These are phyloP conservation scores for Polyrhizophydium stewartii DNA, from an alignment of 371 early-diverging fungal genomes.

Conservation along the genomic window DNA sequence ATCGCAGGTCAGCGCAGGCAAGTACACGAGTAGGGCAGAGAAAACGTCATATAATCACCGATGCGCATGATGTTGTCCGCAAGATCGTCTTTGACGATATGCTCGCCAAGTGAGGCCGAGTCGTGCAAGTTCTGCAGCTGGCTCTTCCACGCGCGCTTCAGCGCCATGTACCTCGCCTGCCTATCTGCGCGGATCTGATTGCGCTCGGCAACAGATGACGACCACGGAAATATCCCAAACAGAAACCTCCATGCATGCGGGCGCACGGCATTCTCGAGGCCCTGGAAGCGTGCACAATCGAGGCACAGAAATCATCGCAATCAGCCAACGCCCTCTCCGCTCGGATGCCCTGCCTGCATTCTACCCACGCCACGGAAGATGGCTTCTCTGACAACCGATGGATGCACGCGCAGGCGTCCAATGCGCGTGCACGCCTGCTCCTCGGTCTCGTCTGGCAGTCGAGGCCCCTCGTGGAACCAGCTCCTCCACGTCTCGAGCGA, in stretches of 20 bases:
- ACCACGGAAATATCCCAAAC: slow-evolving; percentile 79
- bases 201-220: slow-evolving; percentile 68
- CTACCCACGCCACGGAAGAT: slow-evolving; percentile 1
- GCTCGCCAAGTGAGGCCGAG: not conserved
- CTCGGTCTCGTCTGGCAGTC: not conserved
- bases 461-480: not conserved
- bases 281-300: slow-evolving; percentile 26
- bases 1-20: no score
- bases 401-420: not conserved
- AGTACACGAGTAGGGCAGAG: no score
- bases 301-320: not conserved
- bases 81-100: not conserved
- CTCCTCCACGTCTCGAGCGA: not conserved
- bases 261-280: slow-evolving; percentile 71
- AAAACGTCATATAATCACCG: not conserved
- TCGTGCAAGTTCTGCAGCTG: not conserved
- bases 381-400: not conserved
- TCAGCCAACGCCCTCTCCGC: not conserved
- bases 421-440: no score
- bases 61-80: not conserved
- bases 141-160: not conserved
- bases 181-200: slow-evolving; percentile 21
- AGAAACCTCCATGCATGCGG: slow-evolving; percentile 87
- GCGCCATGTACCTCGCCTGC: not conserved
- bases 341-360: not conserved